A percentile compares a stretch with the other conserved stretches of the same genome.
phyloP scores from a whole-genome alignment of 116 monocot species.

The Zostera marina region DNA sequence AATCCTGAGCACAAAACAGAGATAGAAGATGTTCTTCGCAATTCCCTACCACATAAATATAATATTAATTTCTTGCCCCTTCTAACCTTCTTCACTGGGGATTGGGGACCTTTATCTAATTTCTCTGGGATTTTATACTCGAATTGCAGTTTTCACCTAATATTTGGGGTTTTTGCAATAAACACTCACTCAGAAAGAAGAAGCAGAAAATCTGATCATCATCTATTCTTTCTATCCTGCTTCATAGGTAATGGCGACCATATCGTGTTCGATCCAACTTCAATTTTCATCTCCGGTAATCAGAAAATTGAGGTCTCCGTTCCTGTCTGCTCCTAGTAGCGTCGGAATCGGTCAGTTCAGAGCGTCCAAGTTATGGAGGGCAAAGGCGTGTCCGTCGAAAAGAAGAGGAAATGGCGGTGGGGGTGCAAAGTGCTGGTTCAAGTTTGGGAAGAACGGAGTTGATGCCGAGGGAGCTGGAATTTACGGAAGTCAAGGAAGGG shows the following conservation, averaged over 20 bases:
- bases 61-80: not conserved
- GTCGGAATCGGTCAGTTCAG: constrained; percentile 15
- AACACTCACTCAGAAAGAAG: no score
- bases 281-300: not conserved
- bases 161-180: no score
- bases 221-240: not conserved
- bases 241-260: not conserved
- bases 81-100: no score
- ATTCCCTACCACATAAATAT: constrained; percentile 3
- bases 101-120: no score
- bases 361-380: constrained; percentile 1
- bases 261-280: not conserved
- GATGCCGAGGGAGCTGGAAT: constrained; percentile 74
- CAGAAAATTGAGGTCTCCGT: constrained; percentile 4
- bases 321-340: constrained; percentile 1
- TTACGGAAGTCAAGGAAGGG: constrained; percentile 66
- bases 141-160: no score
- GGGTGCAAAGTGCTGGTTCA: constrained; percentile 64
- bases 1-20: constrained; percentile 1
- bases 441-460: constrained; percentile 55
- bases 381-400: not conserved
- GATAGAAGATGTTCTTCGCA: not conserved
- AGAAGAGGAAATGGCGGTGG: not conserved
- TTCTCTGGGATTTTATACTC: not conserved
- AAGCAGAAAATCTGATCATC: no score